phyloP scores from a whole-genome alignment of 495 filamentous ascomycete species.

The Lasiosphaeria hispida region DNA sequence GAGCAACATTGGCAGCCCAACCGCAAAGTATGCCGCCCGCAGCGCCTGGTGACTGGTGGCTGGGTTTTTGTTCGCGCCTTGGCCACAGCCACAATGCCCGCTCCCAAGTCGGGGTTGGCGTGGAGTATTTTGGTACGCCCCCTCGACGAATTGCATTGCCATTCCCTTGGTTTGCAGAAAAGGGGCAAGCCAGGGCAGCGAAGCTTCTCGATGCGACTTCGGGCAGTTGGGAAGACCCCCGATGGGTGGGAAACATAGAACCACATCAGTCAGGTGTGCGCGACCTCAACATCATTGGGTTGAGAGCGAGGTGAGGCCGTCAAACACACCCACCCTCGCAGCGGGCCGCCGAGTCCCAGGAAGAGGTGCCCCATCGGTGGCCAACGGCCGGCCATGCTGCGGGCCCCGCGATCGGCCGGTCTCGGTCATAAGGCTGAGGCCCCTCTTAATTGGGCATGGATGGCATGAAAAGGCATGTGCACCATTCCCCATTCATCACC shows the following conservation, averaged over 20 bases:
- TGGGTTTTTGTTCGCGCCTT: neutral
- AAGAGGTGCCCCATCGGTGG: neutral
- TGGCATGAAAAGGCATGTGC: neutral
- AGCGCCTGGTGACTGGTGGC: neutral
- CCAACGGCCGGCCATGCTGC: constrained; percentile 3
- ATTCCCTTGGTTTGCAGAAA: no score
- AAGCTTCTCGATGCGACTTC: no score
- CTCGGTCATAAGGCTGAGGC: constrained; percentile 14
- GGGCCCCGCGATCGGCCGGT: constrained; percentile 6
- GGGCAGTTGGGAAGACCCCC: no score
- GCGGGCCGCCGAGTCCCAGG: neutral
- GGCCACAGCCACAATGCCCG: neutral
- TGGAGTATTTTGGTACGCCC: neutral
- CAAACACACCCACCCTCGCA: neutral
- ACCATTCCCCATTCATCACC: constrained; percentile 7
- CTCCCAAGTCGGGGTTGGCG: neutral
- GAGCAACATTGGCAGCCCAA: neutral
- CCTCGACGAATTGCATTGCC: constrained; percentile 1
- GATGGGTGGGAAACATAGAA: no score
- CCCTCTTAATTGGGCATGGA: constrained; percentile 2
- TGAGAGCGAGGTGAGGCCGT: neutral
- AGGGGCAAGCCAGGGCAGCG: no score
- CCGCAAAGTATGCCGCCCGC: neutral
- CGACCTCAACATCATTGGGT: neutral
- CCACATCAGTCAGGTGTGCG: neutral